A percentile compares a stretch with the other conserved stretches of the same genome.
phyloP scores from a whole-genome alignment of 805 yeast species.

The Saccharomycopsis fodiens region DNA sequence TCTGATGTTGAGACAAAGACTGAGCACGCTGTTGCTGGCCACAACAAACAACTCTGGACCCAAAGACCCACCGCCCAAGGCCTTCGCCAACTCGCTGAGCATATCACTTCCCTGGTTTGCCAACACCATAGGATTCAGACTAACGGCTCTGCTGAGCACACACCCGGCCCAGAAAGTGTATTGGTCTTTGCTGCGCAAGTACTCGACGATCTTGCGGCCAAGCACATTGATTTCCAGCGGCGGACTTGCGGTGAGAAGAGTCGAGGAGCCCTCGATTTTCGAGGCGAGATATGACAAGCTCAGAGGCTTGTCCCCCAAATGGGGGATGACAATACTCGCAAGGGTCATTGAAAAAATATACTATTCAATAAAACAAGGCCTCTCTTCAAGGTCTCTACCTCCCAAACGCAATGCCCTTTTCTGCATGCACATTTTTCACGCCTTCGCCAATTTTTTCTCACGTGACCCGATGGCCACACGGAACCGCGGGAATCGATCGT shows the following conservation, averaged over 20 bases:
- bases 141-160: constrained; percentile 7
- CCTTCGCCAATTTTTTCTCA: too few relatives aligned
- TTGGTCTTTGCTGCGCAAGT: constrained; percentile 7
- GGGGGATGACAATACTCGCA: constrained; percentile 14
- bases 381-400: too few relatives aligned
- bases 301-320: constrained; percentile 11
- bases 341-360: constrained; percentile 18
- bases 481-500: too few relatives aligned
- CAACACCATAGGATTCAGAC: constrained; percentile 31
- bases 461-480: too few relatives aligned
- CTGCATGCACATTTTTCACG: too few relatives aligned
- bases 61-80: constrained; percentile 32
- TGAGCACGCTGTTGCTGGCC: constrained; percentile 27
- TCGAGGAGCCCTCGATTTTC: constrained; percentile 5
- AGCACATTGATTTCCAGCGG: constrained; percentile 8
- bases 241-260: constrained; percentile 1
- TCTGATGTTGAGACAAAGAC: constrained; percentile 35
- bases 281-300: constrained; percentile 2
- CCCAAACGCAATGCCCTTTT: too few relatives aligned
- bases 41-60: constrained; percentile 35
- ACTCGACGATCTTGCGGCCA: constrained; percentile 11
- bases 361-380: too few relatives aligned
- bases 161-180: constrained; percentile 18
- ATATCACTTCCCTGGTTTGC: constrained; percentile 35
- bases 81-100: constrained; percentile 34